Evolutionary conservation across 2,329 filamentous ascomycete genomes (phyloP).

Genomic region (Botrytis cinerea): DNA sequence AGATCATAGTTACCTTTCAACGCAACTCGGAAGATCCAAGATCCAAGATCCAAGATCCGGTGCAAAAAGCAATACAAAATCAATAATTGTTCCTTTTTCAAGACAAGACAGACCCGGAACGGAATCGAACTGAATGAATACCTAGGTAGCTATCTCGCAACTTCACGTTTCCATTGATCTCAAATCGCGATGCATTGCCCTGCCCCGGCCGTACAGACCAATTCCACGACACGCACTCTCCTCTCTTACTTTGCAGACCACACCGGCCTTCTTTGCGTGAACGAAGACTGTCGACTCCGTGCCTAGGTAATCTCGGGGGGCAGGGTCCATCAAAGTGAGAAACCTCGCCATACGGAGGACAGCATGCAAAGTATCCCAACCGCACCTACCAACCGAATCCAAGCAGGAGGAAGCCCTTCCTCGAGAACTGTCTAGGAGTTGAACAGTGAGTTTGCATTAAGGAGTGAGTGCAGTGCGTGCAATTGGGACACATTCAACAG

Average conservation of each 20-base stretch:
- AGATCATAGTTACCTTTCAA: background rate
- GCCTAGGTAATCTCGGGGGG: background rate
- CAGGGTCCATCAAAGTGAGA: background rate
- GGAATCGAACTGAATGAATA: background rate
- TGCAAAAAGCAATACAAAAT: background rate
- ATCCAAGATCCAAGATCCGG: background rate
- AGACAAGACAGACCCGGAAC: background rate
- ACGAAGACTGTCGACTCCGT: background rate
- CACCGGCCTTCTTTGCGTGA: background rate
- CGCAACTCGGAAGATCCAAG: background rate
- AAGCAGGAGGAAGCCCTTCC: background rate
- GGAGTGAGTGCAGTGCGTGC: background rate
- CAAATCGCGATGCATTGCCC: background rate
- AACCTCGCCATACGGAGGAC: background rate
- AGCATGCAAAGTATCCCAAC: background rate
- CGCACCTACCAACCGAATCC: background rate
- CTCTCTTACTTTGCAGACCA: background rate
- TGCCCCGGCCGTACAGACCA: background rate
- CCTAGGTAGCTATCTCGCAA: background rate
- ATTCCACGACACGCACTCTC: background rate
- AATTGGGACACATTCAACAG: background rate
- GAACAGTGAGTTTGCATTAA: constrained; percentile 2
- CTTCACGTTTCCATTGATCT: background rate
- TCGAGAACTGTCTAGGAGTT: background rate
- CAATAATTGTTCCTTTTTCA: background rate